Base-by-base conservation (phyloP, 768 basidiomycete species). In the Mycena indigotica region DNA sequence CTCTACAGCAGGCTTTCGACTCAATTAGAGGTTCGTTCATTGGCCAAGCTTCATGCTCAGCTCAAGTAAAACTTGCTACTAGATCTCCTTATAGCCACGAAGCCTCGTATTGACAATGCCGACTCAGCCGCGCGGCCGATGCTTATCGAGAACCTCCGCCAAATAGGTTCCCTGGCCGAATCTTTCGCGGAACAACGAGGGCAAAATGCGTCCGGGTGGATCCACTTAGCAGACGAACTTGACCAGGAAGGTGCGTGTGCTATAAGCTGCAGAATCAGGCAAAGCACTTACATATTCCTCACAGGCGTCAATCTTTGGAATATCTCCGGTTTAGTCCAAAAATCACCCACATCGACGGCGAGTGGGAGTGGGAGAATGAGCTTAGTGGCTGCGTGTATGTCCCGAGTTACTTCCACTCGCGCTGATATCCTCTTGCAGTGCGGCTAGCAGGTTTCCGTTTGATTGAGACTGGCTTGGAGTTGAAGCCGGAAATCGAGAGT, bases 221-320 rank as follows among this genome's bases (percentile, higher is more conserved):
- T 72, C 58, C 74, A 83, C 58, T 77, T 88, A 58, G 80, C 83
- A 55, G 91, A 93, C 76, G 76, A 76, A 40, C 80, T 93, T 58
- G 91, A 93, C 82, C 85, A 87, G 71, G 90, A 93, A 89, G 91
- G 91, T 86, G 58, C 52, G 82, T 76, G n/a, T n/a, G n/a, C n/a
- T n/a, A n/a, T n/a, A n/a, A n/a, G n/a, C n/a, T n/a, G n/a, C n/a
- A n/a, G n/a, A n/a, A n/a, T n/a, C n/a, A n/a, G n/a, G n/a, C n/a
- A n/a, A n/a, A n/a, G n/a, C n/a, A n/a, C n/a, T n/a, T n/a, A n/a
- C n/a, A n/a, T n/a, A n/a, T n/a, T n/a, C 60, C 55, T 57, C 50
- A 65, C 69, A 93, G 91, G 92, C 63, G 92, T 93, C 69, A 83
- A 83, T 79, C 82, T 93, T 19, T 93, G 91, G 92, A 94, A 93